Percentiles rank a stretch among this genome's conserved stretches.
Evolutionary conservation across 768 basidiomycete genomes (phyloP).

Genomic region (Mycena kentingensis): DNA sequence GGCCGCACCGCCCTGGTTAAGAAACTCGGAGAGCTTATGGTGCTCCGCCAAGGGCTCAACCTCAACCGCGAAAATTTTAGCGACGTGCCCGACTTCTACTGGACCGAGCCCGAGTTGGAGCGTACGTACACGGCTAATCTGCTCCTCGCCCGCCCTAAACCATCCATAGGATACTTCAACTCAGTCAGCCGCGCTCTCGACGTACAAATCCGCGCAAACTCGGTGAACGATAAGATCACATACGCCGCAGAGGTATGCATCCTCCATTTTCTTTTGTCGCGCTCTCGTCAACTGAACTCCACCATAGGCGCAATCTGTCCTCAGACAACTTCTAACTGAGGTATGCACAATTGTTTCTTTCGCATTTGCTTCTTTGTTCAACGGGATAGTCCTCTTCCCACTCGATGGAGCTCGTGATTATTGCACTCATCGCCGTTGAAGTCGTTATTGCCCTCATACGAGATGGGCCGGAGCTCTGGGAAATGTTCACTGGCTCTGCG

Average conservation of each 20-base stretch:
- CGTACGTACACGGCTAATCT: constrained; percentile 41
- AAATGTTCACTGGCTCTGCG: constrained; percentile 45
- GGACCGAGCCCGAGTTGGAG: constrained; percentile 91
- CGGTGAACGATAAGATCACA: constrained; percentile 90
- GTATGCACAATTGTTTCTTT: constrained; percentile 36
- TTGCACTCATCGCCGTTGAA: constrained; percentile 90
- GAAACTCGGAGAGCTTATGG: constrained; percentile 89
- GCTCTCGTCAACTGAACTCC: not conserved
- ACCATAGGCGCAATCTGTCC: constrained; percentile 75
- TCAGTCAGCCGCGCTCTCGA: constrained; percentile 85
- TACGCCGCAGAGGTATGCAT: constrained; percentile 77
- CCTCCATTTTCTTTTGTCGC: not conserved
- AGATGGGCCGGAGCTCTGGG: constrained; percentile 77
- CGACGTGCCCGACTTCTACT: constrained; percentile 91
- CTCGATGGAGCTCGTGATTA: constrained; percentile 95
- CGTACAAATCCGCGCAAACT: constrained; percentile 75
- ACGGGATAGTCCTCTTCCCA: constrained; percentile 86
- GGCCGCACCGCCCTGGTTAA: constrained; percentile 81
- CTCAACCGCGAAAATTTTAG: constrained; percentile 87
- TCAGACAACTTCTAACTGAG: constrained; percentile 88
- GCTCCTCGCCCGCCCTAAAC: not conserved
- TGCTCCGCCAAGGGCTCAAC: constrained; percentile 89
- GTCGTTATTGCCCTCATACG: constrained; percentile 84
- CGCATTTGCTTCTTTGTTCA: constrained; percentile 10
- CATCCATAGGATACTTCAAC: constrained; percentile 70